phyloP scores from a whole-genome alignment of 2,329 filamentous ascomycete species.

The Trichoderma atrobrunneum region DNA sequence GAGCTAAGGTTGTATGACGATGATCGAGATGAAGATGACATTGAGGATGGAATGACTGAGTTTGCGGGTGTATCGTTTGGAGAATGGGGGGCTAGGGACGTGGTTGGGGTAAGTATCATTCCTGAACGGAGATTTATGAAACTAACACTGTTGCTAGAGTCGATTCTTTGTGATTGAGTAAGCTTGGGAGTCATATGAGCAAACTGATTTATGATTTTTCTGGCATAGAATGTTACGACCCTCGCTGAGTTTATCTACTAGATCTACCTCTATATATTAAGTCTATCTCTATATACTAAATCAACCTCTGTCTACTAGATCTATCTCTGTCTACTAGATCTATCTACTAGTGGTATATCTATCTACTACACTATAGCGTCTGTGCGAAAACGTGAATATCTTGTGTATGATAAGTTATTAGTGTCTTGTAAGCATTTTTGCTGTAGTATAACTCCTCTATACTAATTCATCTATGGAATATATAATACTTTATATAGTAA shows the following conservation, averaged over 20 bases:
- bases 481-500: too few relatives aligned
- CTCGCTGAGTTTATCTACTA: not conserved
- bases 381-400: not conserved
- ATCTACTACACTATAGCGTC: not conserved
- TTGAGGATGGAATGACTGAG: slow-evolving; percentile 2
- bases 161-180: not conserved
- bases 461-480: too few relatives aligned
- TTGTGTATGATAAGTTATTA: not conserved
- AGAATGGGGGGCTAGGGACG: not conserved
- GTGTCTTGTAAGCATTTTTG: not conserved
- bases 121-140: accelerated
- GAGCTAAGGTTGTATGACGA: not conserved
- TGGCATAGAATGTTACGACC: not conserved
- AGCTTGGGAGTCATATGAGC: not conserved
- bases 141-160: not conserved
- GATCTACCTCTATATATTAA: not conserved
- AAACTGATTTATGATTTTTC: not conserved
- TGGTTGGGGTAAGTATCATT: not conserved
- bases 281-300: not conserved
- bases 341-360: not conserved
- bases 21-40: not conserved
- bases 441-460: too few relatives aligned
- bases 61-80: slow-evolving; percentile 10
- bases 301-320: not conserved
- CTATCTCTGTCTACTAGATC: not conserved